Evolutionary conservation across 192 early-diverging fungal species (phyloP).

Genomic region (Coemansia sp.): DNA sequence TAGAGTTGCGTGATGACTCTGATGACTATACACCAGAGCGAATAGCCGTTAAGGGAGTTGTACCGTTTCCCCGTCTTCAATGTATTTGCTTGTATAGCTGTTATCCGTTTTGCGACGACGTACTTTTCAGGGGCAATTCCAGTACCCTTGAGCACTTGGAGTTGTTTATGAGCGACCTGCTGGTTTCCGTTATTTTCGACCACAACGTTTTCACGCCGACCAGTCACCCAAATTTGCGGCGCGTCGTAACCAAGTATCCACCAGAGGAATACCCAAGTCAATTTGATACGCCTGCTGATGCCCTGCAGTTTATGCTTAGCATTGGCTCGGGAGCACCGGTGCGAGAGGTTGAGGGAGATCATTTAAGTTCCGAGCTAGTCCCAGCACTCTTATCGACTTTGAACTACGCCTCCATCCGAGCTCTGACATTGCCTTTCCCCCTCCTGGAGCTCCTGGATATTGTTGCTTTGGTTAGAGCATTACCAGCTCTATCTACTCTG

Average conservation of each 20-base stretch:
- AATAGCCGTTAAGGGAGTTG: background rate
- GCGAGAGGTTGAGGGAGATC: background rate
- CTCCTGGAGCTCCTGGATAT: background rate
- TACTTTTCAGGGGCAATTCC: conserved; percentile 11
- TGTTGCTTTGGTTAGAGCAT: background rate
- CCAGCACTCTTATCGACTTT: background rate
- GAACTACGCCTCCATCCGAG: background rate
- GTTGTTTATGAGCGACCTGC: background rate
- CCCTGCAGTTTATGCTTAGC: background rate
- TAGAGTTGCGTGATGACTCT: background rate
- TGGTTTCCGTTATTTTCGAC: background rate
- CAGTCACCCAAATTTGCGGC: background rate
- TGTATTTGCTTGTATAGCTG: background rate
- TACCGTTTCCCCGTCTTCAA: background rate
- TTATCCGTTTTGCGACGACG: conserved; percentile 15
- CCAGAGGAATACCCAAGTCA: background rate
- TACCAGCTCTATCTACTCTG: background rate
- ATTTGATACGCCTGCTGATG: background rate
- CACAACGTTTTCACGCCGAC: background rate
- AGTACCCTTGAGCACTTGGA: background rate
- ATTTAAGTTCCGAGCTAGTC: background rate
- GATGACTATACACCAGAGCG: background rate
- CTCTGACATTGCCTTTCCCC: background rate
- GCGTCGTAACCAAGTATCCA: background rate
- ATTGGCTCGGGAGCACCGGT: background rate